Evolutionary conservation across 305 asterid genomes (phyloP), one percentile per base, ranked within the genome.

Genomic region (Fraxinus latifolia): DNA sequence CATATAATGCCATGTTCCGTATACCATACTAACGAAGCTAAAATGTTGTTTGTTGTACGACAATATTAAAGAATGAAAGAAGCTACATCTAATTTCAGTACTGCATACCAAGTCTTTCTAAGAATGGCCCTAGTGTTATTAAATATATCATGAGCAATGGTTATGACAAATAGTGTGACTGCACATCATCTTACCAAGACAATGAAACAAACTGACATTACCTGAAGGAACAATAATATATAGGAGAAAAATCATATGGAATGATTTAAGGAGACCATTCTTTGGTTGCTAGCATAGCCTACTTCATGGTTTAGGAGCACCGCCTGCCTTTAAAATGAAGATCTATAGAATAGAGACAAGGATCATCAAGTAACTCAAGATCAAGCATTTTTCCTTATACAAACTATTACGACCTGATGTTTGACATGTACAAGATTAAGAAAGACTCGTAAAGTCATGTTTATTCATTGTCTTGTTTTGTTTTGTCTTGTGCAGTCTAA

Each of bases 321-420:
- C 62, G 71, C 81, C 87, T 78, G 79, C 29, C 74, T 12, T 80
- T 72, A 17, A 65, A 65, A 65, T 31, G 78, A 79, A 53, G 58
- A 72, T 42, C 71, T 36, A 27, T 23, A 76, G 39, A 29, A 31
- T 11, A 67, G 36, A 76, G 55, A 55, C 19, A 55, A 65, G 73
- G 2, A 65, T 25, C 34, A 65, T 62, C 33, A 65, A 65, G 34
- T 65, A n/a, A 65, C 27, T 65, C 34, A 25, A 65, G 31, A 4
- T 55, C 73, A 77, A 60, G 31, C 25, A 60, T n/a, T 14, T 60
- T 39, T 17, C 67, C 62, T 50, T 5, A 1, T 50, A 50, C 55
- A 50, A 50, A 50, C 60, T 50, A 50, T 50, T 50, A 50, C 6
- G 21, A 15, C 0, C 1, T 50, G 58, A 47, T 14, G 15, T 42